phyloP scores from a whole-genome alignment of 129 eudicot species.

The Flaveria robusta region DNA sequence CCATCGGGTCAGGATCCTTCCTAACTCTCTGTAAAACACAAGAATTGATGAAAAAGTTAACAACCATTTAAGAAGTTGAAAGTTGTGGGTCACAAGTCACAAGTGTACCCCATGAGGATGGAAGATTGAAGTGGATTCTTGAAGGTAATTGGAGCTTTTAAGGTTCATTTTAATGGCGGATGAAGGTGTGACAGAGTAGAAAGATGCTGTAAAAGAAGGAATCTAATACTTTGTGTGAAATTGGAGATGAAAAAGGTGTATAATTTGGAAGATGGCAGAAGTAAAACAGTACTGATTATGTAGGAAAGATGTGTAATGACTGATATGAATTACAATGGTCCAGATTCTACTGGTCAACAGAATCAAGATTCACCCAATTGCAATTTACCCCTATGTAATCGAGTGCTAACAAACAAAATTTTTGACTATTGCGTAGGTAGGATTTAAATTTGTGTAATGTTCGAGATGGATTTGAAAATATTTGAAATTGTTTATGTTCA shows the following conservation, averaged over 20 bases:
- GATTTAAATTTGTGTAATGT: background rate
- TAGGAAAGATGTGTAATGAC: background rate
- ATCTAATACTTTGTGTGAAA: conserved; percentile 25
- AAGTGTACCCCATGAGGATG: background rate
- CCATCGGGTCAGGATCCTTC: conserved; percentile 44
- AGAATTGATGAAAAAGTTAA: no score
- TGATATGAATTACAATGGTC: conserved; percentile 19
- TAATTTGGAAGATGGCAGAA: conserved; percentile 29
- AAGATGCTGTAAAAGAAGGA: conserved; percentile 1
- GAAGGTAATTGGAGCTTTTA: conserved; percentile 13
- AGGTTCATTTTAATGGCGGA: conserved; percentile 16
- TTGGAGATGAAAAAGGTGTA: conserved; percentile 23
- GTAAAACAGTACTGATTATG: conserved; percentile 28
- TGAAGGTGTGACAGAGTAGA: background rate
- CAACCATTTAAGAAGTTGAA: no score
- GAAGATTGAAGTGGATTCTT: conserved; percentile 14
- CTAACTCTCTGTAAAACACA: no score
- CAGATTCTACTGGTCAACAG: conserved; percentile 19
- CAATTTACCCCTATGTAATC: background rate
- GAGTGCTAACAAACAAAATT: background rate
- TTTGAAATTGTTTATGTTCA: no score
- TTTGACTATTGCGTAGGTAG: background rate
- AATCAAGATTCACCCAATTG: conserved; percentile 8
- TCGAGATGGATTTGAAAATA: no score
- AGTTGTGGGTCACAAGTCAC: no score